Evolutionary conservation across 345 rosid species (phyloP).

Genomic region (Citrus reticulata): DNA sequence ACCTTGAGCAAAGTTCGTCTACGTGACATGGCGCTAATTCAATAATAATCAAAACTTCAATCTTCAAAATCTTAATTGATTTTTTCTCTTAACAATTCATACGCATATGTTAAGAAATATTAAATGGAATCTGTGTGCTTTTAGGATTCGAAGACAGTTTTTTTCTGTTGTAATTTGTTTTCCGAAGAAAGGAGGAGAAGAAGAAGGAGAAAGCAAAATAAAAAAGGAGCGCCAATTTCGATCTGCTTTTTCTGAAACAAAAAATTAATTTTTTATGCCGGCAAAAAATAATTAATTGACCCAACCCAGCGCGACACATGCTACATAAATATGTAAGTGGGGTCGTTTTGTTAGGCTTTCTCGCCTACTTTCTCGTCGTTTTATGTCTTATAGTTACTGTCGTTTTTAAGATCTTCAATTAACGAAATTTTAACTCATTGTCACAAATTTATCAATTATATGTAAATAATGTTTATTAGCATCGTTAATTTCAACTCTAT

Average conservation of each 20-base stretch:
- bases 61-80: slow-evolving; percentile 6
- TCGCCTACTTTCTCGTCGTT: background rate
- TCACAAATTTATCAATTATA: too few relatives aligned
- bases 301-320: background rate
- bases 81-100: background rate
- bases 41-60: background rate
- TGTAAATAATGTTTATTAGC: background rate
- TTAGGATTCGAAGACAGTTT: slow-evolving; percentile 4
- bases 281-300: background rate
- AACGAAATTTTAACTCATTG: background rate
- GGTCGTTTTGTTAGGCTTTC: background rate
- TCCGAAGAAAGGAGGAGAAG: background rate
- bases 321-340: background rate
- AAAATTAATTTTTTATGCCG: background rate
- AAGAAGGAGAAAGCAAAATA: background rate
- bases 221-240: slow-evolving; percentile 56
- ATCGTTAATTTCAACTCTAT: background rate
- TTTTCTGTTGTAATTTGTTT: background rate
- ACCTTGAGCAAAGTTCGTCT: slow-evolving; percentile 97
- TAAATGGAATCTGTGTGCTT: background rate
- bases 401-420: background rate
- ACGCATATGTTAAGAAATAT: background rate
- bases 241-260: slow-evolving; percentile 2
- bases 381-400: background rate
- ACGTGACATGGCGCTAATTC: slow-evolving; percentile 58